A percentile compares a stretch with the other conserved stretches of the same genome.
Conservation (phyloP, 371 early-diverging fungal genomes). For the Mortierella sp. region DNA sequence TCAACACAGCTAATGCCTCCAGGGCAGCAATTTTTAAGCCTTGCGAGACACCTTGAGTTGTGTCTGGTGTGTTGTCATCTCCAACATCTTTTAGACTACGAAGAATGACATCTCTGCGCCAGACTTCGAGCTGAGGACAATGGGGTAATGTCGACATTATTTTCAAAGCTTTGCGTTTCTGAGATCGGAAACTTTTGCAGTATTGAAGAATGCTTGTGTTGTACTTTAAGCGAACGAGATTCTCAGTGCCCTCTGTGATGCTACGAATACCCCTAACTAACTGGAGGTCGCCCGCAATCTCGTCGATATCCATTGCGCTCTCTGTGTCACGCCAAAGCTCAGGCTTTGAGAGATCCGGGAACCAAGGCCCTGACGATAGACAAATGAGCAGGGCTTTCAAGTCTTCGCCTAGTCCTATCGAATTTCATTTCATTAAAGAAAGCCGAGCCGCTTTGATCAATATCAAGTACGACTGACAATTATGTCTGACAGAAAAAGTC, state of each 20-base stretch:
- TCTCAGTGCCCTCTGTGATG: slow-evolving; percentile 36
- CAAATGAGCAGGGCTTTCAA: slow-evolving; percentile 29
- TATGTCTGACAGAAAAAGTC: background rate
- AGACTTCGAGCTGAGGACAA: slow-evolving; percentile 10
- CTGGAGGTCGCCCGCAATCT: slow-evolving; percentile 15
- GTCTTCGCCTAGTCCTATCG: slow-evolving; percentile 7
- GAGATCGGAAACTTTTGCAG: slow-evolving; percentile 16
- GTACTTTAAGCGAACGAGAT: slow-evolving; percentile 25
- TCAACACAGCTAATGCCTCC: slow-evolving; percentile 26
- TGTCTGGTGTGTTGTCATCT: background rate
- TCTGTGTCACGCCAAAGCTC: slow-evolving; percentile 29
- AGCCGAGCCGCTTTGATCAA: background rate
- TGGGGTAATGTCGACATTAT: slow-evolving; percentile 34
- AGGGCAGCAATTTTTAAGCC: slow-evolving; percentile 13
- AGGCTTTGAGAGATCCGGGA: slow-evolving; percentile 16
- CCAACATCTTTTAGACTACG: slow-evolving; percentile 9
- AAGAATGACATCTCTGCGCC: slow-evolving; percentile 29
- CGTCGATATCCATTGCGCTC: slow-evolving; percentile 13
- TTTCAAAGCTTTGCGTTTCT: slow-evolving; percentile 30
- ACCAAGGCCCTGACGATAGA: slow-evolving; percentile 53
- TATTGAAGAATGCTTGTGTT: slow-evolving; percentile 30
- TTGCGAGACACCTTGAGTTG: background rate
- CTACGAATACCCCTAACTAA: slow-evolving; percentile 14
- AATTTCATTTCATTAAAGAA: background rate
- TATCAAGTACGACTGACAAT: no score